Evolutionary conservation across 768 basidiomycete genomes (phyloP).

Genomic region (Pleurotus pulmonarius): DNA sequence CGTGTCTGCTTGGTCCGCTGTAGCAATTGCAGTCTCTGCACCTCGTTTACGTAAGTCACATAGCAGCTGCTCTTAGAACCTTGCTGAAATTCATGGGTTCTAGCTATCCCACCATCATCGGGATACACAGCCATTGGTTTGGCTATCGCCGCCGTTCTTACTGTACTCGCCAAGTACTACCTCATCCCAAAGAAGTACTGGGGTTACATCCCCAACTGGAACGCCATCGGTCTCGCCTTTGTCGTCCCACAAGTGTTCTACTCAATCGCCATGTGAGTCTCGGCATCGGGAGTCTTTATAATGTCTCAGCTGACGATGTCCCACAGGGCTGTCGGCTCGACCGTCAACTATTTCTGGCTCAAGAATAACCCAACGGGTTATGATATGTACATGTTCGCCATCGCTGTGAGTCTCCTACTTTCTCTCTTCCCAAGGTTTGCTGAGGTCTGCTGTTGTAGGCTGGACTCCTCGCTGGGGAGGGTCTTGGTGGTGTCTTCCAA

Average conservation of each 20-base stretch:
- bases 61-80: background rate
- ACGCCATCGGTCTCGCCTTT: conserved; percentile 50
- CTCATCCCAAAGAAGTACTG: conserved; percentile 48
- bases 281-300: too few relatives aligned
- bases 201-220: conserved; percentile 52
- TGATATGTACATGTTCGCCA: conserved; percentile 59
- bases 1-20: conserved; percentile 54
- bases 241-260: conserved; percentile 50
- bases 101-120: conserved; percentile 50
- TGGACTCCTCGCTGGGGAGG: conserved; percentile 56
- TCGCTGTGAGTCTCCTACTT: conserved; percentile 31
- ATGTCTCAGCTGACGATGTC: background rate
- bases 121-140: conserved; percentile 58
- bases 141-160: conserved; percentile 38
- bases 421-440: background rate
- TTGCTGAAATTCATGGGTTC: background rate
- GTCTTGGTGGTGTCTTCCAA: conserved; percentile 58
- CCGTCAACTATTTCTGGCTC: conserved; percentile 46
- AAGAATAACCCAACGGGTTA: conserved; percentile 36
- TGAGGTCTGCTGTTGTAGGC: conserved; percentile 18
- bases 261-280: conserved; percentile 41
- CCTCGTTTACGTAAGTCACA: conserved; percentile 40
- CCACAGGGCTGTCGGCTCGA: conserved; percentile 36
- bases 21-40: conserved; percentile 46
- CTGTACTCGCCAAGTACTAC: conserved; percentile 42